Evolutionary conservation across 768 basidiomycete genomes (phyloP).

Genomic region (Boletus rufocinnamomeus): DNA sequence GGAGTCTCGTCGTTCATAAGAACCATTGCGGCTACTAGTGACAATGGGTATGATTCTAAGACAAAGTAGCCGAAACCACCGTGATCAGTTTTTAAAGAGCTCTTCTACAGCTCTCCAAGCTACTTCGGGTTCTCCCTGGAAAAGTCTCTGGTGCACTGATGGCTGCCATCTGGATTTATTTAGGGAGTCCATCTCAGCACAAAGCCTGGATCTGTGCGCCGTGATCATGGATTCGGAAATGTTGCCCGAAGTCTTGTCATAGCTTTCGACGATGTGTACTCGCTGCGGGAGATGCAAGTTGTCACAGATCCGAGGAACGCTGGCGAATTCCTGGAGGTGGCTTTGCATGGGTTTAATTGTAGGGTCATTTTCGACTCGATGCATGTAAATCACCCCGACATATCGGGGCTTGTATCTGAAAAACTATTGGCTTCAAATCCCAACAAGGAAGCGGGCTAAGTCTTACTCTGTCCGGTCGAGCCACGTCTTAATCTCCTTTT

Average conservation of each 20-base stretch:
- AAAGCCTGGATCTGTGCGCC: background rate
- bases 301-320: too few relatives aligned
- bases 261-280: constrained; percentile 13
- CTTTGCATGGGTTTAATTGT: too few relatives aligned
- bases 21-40: background rate
- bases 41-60: background rate
- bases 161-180: background rate
- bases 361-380: too few relatives aligned
- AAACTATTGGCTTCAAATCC: too few relatives aligned
- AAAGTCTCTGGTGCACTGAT: constrained; percentile 7
- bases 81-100: background rate
- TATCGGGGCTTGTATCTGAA: too few relatives aligned
- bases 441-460: too few relatives aligned
- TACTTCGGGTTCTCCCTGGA: constrained; percentile 14
- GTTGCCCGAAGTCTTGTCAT: constrained; percentile 9
- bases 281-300: too few relatives aligned
- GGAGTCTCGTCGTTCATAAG: background rate
- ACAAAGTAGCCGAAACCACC: background rate
- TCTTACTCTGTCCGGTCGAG: too few relatives aligned
- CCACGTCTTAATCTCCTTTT: too few relatives aligned
- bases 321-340: too few relatives aligned
- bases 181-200: background rate
- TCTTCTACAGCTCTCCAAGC: constrained; percentile 18
- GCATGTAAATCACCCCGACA: too few relatives aligned
- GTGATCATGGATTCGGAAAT: constrained; percentile 1